Conservation (phyloP, 1,139 yeast species). For the Zygoascus hellenicus region DNA sequence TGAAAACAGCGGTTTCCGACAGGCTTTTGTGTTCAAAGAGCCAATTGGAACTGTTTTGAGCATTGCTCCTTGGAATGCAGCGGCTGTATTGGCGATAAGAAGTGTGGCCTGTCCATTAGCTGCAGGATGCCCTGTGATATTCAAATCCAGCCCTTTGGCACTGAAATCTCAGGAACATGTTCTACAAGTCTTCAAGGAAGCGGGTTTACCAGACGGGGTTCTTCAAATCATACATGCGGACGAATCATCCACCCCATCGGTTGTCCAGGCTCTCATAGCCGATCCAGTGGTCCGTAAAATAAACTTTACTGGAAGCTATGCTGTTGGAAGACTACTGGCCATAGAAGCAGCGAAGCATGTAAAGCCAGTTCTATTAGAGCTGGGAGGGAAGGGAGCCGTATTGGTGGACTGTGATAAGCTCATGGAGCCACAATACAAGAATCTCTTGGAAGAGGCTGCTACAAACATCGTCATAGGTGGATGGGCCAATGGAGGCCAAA, state of each 20-base stretch:
- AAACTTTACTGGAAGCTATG: conserved; percentile 59
- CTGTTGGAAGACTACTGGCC: conserved; percentile 58
- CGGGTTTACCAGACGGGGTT: conserved; percentile 71
- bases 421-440: conserved; percentile 35
- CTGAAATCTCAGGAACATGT: conserved; percentile 56
- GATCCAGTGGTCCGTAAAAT: conserved; percentile 56
- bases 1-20: not conserved
- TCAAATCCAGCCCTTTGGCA: conserved; percentile 64
- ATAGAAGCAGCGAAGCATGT: conserved; percentile 52
- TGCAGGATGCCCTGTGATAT: conserved; percentile 59
- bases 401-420: conserved; percentile 74
- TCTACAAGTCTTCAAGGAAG: conserved; percentile 51
- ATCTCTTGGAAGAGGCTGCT: conserved; percentile 17
- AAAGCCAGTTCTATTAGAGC: conserved; percentile 77
- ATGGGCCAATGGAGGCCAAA: conserved; percentile 76
- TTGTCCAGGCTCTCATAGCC: conserved; percentile 45
- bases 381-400: conserved; percentile 87
- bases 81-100: conserved; percentile 35
- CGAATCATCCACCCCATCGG: conserved; percentile 38
- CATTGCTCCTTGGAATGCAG: conserved; percentile 49
- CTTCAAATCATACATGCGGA: conserved; percentile 51
- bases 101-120: conserved; percentile 40
- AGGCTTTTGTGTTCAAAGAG: conserved; percentile 28
- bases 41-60: conserved; percentile 47
- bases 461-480: conserved; percentile 76